These are phyloP conservation scores for Thielaviopsis punctulata DNA, from an alignment of 2,329 filamentous ascomycete species.

Conservation along the genomic window DNA sequence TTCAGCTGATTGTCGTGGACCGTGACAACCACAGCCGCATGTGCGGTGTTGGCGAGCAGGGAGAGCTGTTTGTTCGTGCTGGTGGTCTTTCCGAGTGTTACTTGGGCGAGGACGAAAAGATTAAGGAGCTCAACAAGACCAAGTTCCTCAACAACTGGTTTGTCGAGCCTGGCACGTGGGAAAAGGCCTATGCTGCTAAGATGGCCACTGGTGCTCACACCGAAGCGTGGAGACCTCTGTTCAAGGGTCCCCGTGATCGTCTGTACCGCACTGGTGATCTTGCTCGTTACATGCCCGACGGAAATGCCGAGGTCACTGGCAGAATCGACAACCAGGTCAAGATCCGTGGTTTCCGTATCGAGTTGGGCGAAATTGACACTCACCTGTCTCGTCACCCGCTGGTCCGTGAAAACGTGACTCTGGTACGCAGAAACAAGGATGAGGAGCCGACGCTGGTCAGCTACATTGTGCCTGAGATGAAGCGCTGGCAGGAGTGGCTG, in stretches of 20 bases:
- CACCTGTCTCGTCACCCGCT: constrained; percentile 59
- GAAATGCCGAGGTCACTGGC: constrained; percentile 62
- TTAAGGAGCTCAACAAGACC: constrained; percentile 40
- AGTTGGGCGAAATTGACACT: constrained; percentile 82
- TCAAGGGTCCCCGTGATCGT: constrained; percentile 66
- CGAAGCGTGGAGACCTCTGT: constrained; percentile 64
- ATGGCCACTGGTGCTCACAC: constrained; percentile 7
- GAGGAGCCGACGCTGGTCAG: constrained; percentile 77
- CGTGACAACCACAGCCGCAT: constrained; percentile 47
- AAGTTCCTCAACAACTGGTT: constrained; percentile 86
- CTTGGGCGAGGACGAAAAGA: constrained; percentile 39
- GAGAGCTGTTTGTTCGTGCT: constrained; percentile 70
- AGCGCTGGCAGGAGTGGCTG: constrained; percentile 56
- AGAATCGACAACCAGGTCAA: constrained; percentile 83
- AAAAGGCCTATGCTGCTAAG: constrained; percentile 22
- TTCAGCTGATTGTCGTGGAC: constrained; percentile 74
- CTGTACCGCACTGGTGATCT: constrained; percentile 81
- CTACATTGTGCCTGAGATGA: constrained; percentile 73
- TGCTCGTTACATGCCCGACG: constrained; percentile 53
- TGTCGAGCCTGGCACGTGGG: constrained; percentile 48
- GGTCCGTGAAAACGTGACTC: constrained; percentile 69
- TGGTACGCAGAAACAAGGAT: constrained; percentile 67
- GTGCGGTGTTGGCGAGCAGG: constrained; percentile 65
- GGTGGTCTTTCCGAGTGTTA: constrained; percentile 75
- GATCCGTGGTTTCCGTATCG: constrained; percentile 88